Percentiles rank a stretch among this genome's conserved stretches.
Conservation (phyloP, 2,329 filamentous ascomycete species). For the Epichloe typhina region DNA sequence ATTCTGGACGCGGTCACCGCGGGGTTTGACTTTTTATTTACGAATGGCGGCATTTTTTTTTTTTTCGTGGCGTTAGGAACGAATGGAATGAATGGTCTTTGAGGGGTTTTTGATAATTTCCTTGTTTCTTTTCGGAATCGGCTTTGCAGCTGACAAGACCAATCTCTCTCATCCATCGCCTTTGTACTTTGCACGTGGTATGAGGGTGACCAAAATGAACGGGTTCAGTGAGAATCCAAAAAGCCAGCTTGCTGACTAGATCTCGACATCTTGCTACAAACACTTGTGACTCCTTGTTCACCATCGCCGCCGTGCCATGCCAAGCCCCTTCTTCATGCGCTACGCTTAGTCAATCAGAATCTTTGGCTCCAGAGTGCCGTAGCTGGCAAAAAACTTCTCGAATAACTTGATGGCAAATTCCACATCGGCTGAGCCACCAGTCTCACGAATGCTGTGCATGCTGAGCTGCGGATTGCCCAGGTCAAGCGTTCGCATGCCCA, state of each 20-base stretch:
- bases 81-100: not conserved
- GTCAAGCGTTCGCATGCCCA: constrained; percentile 83
- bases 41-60: not conserved
- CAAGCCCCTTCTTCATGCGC: not conserved
- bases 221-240: too few relatives aligned
- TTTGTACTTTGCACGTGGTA: too few relatives aligned
- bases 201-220: too few relatives aligned
- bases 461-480: constrained; percentile 86
- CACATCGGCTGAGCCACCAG: constrained; percentile 76
- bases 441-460: constrained; percentile 97
- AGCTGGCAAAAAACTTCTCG: constrained; percentile 73
- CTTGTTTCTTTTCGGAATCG: not conserved
- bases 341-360: constrained; percentile 61
- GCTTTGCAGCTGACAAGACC: too few relatives aligned
- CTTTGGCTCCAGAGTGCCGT: constrained; percentile 67
- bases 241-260: too few relatives aligned
- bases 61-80: too few relatives aligned
- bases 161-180: too few relatives aligned
- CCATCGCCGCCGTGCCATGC: too few relatives aligned
- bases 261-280: too few relatives aligned
- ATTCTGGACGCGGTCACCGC: not conserved
- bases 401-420: constrained; percentile 78
- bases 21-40: not conserved
- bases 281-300: too few relatives aligned
- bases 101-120: not conserved